phyloP scores from a whole-genome alignment of 371 early-diverging fungal genomes.

The Mucor circinelloides region DNA sequence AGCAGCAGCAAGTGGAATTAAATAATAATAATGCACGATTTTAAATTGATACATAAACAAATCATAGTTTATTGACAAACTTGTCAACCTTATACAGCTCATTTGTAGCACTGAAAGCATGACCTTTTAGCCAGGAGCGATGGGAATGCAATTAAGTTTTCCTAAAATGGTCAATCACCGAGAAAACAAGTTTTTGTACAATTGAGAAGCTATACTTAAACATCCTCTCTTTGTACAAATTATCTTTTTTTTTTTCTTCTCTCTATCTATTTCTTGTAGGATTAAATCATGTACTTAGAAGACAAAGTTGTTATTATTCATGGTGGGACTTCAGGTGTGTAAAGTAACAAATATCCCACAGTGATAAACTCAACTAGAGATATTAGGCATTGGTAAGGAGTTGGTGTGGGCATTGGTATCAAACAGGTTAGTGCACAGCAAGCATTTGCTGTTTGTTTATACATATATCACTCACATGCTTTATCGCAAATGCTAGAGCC shows the following conservation, averaged over 20 bases:
- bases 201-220: background rate
- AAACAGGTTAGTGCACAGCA: conserved; percentile 15
- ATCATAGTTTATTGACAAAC: background rate
- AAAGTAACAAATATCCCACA: background rate
- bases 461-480: background rate
- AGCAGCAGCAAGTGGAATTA: background rate
- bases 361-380: background rate
- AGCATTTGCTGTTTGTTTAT: background rate
- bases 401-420: conserved; percentile 14
- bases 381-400: conserved; percentile 36
- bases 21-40: background rate
- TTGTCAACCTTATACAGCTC: background rate
- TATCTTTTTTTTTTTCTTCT: background rate
- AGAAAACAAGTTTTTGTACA: background rate
- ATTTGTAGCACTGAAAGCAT: background rate
- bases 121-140: background rate
- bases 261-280: background rate
- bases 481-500: conserved; percentile 12
- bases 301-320: conserved; percentile 24
- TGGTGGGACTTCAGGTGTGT: conserved; percentile 39
- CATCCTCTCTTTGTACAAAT: background rate
- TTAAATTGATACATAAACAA: background rate
- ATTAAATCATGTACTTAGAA: conserved; percentile 14
- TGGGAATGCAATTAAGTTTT: background rate
- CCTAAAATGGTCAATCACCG: conserved; percentile 16